Base-by-base conservation (phyloP, 805 yeast species). In the Teunomyces aglyptinius region DNA sequence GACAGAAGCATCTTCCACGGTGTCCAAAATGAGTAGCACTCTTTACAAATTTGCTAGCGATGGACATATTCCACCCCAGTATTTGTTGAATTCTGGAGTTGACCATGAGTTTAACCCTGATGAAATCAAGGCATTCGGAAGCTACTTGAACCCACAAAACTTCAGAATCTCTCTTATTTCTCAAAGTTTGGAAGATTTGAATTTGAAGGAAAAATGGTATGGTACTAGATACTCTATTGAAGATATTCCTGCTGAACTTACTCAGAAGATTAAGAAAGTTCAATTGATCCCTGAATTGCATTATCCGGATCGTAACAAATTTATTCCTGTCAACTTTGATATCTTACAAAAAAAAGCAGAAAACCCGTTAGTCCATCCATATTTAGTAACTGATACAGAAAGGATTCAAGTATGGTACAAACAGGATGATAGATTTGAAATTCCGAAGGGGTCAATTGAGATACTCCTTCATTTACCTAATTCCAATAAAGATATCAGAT, bases 391-490 rank as follows among this genome's bases (percentile, higher is more conserved):
- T 48, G 73, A 77, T 39, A 73, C 76, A 39, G 65, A 75, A 11
- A 73, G 73, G 41, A 65, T 75, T 32, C 83, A 82, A 55, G 68
- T 88, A 31, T 92, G 98, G 98, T 88, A 74, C 64, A 92, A 92
- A 63, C 85, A 85, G 56, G 96, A 92, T 68, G 96, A 92, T 54
- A 81, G 84, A 43, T 87, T 92, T 60, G 81, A 86, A 73, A 86
- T 88, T 13, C 99, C 98, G 42, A 87, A 91, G 67, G 94, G 94
- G 0, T 73, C 80, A 41, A 79, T 90, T 26, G 78, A 80, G 33
- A 61, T 89, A 44, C 72, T 78, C 34, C 74, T 92, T 52, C 83
- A 82, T 50, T 67, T 82, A 35, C 95, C 96, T 1, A 71, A 77
- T 10, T 73, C 86, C 0, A 77, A 77, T 41, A 67, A 78, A 1